Base-by-base conservation (phyloP, 75 land plant species). In the Larix kaempferi region DNA sequence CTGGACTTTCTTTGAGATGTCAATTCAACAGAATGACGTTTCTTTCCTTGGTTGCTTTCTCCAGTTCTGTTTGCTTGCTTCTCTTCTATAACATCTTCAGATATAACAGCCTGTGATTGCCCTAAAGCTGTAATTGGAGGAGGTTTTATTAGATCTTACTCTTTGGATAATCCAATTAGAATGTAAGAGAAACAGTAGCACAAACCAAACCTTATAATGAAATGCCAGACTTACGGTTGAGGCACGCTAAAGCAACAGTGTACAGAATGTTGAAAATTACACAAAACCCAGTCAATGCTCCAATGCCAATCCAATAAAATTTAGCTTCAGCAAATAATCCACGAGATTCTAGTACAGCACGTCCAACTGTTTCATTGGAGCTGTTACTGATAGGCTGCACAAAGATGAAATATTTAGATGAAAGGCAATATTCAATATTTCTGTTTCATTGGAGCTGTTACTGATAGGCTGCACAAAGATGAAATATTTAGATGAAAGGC, bases 261-360 rank as follows among this genome's bases (percentile, higher is more conserved):
- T 23, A 80, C 39, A 85, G 58, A 56, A 75, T 37, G 74, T 85
- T 85, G 74, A 85, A 79, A 25, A 85, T 23, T 16, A 83, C 19
- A 23, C 35, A 75, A 35, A 82, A 85, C 16, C 86, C 82, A 41
- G 79, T 25, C 59, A 85, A 71, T 35, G 76, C 87, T 13, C 39
- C 81, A 25, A 79, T 26, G n/a, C 86, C 86, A 33, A 85, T 64
- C 87, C 87, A 85, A 58, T 85, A 85, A 66, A 81, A 83, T 19
- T 73, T 76, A 15, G 73, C 81, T 76, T 80, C 78, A 22, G 77
- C 71, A 52, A 79, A 76, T 16, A 85, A 33, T 1, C 86, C 87
- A 54, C 82, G 73, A 12, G 78, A 6, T 63, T 75, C 71, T 13
- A 83, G 65, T 64, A 85, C 56, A 17, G 69, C 56, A 65, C 35